A percentile compares a stretch with the other conserved stretches of the same genome.
phyloP scores from a whole-genome alignment of 768 basidiomycete species.

The Tulasnella sp. region DNA sequence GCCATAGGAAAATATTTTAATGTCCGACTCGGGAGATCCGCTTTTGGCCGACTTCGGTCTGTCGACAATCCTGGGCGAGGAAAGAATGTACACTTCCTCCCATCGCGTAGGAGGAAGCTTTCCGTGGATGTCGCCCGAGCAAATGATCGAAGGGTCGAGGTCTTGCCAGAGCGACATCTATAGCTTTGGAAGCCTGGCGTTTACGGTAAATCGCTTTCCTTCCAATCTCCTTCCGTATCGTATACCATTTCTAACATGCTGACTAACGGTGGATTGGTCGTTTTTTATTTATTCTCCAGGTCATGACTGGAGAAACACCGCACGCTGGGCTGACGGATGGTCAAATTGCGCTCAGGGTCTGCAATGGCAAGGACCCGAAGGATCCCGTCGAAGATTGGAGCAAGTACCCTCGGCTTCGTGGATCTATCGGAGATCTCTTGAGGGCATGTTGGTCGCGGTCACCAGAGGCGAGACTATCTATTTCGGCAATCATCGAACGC shows the following conservation, averaged over 20 bases:
- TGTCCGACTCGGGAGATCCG: neutral
- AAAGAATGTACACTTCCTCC: neutral
- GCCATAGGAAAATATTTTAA: neutral
- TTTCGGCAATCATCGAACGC: no score
- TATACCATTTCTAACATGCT: no score
- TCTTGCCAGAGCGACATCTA: neutral
- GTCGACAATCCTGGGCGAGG: neutral
- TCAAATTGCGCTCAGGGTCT: neutral
- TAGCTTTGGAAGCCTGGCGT: neutral
- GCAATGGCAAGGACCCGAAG: neutral
- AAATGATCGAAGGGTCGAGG: neutral
- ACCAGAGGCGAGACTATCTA: no score
- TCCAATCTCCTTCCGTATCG: no score
- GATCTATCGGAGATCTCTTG: no score
- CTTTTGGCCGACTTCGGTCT: neutral
- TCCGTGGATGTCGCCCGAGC: neutral
- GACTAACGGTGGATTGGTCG: no score
- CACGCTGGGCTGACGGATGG: neutral
- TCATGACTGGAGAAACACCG: neutral
- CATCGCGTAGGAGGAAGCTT: neutral
- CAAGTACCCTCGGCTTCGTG: no score
- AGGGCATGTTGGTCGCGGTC: no score
- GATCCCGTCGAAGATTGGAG: no score
- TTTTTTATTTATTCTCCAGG: no score
- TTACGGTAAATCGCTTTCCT: neutral